Evolutionary conservation across 2,329 filamentous ascomycete genomes (phyloP).

Genomic region (Periconia digitata): DNA sequence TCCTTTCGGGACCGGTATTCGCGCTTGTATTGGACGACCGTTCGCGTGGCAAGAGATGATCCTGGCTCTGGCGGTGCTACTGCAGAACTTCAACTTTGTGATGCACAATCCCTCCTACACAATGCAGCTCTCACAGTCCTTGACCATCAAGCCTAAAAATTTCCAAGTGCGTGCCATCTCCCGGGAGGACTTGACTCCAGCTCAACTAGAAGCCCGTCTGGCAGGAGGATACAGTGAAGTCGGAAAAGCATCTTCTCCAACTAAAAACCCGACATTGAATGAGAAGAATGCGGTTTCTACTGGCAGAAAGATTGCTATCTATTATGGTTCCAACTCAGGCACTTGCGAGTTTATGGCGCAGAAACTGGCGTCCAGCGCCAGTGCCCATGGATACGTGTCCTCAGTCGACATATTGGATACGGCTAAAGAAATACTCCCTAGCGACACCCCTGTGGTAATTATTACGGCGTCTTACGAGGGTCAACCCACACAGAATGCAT

Average conservation of each 20-base stretch:
- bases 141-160: conserved; percentile 44
- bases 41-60: conserved; percentile 25
- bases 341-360: conserved; percentile 73
- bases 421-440: conserved; percentile 62
- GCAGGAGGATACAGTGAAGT: background rate
- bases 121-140: conserved; percentile 37
- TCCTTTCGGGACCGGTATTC: conserved; percentile 49
- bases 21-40: conserved; percentile 23
- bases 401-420: conserved; percentile 62
- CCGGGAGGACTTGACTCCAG: conserved; percentile 4
- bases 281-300: background rate
- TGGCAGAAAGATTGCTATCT: conserved; percentile 46
- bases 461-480: conserved; percentile 75
- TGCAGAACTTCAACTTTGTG: conserved; percentile 43
- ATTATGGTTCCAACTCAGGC: conserved; percentile 74
- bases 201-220: background rate
- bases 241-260: conserved; percentile 27
- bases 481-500: conserved; percentile 71
- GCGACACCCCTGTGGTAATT: conserved; percentile 63
- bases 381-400: conserved; percentile 60
- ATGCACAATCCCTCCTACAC: conserved; percentile 41
- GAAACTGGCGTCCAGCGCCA: conserved; percentile 61
- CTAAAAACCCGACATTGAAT: conserved; percentile 17
- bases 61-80: conserved; percentile 33
- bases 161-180: conserved; percentile 30